Conservation (phyloP, 441 rosid genomes). For the Mallotus repandus region DNA sequence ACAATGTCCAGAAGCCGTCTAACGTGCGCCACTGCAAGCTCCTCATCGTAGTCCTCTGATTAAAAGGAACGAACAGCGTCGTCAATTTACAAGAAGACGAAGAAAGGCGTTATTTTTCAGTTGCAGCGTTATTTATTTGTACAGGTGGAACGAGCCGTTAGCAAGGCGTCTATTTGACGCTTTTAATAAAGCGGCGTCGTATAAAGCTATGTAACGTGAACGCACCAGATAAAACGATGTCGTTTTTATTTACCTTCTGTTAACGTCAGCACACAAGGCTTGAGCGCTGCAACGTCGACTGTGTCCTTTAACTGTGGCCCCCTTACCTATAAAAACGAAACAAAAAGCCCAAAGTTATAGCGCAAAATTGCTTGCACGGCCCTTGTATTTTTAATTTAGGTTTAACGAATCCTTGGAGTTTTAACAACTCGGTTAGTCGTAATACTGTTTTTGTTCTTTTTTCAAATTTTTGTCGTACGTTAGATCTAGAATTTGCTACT, state of each 20-base stretch:
- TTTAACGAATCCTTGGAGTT: too few species aligned
- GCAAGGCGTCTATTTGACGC: background rate
- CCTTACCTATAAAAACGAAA: constrained; percentile 40
- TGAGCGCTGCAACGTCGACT: constrained; percentile 49
- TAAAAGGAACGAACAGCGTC: background rate
- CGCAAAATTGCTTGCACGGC: constrained; percentile 1
- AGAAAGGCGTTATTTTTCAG: background rate
- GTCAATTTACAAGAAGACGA: constrained; percentile 3
- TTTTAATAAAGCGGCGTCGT: background rate
- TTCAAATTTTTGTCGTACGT: background rate
- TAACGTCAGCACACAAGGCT: constrained; percentile 52
- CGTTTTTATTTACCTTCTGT: constrained; percentile 45
- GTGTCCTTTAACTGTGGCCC: constrained; percentile 51
- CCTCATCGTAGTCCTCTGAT: constrained; percentile 50
- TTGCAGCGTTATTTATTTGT: background rate
- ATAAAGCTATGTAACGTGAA: too few species aligned
- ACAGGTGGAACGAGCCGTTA: background rate
- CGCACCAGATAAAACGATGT: background rate
- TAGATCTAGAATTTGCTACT: background rate
- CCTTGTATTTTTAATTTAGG: background rate
- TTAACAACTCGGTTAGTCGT: background rate
- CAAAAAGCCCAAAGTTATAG: background rate
- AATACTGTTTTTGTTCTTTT: background rate
- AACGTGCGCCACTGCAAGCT: constrained; percentile 51
- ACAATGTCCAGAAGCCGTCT: constrained; percentile 61